Evolutionary conservation across 208 protist species (phyloP), one percentile per base, ranked within the genome.

Genomic region (Balamuthia mandrillaris): DNA sequence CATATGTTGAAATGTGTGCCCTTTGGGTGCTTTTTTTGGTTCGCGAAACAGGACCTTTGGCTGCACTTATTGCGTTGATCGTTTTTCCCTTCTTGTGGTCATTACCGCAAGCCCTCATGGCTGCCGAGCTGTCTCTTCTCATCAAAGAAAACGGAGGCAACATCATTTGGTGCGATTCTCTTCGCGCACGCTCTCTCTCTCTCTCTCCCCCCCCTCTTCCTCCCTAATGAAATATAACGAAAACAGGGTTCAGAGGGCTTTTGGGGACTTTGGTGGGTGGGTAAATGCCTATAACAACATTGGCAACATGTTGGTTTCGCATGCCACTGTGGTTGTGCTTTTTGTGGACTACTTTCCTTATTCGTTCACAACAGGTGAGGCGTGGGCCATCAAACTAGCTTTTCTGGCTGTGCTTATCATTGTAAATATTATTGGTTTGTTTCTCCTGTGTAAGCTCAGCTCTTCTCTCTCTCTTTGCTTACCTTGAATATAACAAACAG

Each of bases 61-160:
- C 51, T 6, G 65, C 65, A 5, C 44, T 74, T 51, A 74, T 74
- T 9, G 65, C 41, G 10, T 29, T 74, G 65, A 35, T 74, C 14
- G 41, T n/a, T 35, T 35, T 74, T 3, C 65, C 65, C 9, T 74
- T 74, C 65, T 35, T 74, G 3, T 74, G 65, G 65, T 52, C 41
- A n/a, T 35, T 74, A 2, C 65, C 65, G 6, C 65, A 74, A 27
- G 65, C 65, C 65, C 44, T 74, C 65, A 74, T 74, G 65, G 44
- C 65, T 4, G 65, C 65, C 65, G 65, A 74, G 65, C 39, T 74
- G 21, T 74, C 65, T 16, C 65, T 74, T 6, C 44, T 74, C 41
- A 74, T 74, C 9, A 52, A 35, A 35, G 65, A 74, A 42, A 74
- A 74, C 65, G 65, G 65, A 5, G 65, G 65, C 65, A 74, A 74